Evolutionary conservation across 352 stramenopile genomes (phyloP), one percentile per base, ranked within the genome.

Genomic region (Phytophthora constricta): DNA sequence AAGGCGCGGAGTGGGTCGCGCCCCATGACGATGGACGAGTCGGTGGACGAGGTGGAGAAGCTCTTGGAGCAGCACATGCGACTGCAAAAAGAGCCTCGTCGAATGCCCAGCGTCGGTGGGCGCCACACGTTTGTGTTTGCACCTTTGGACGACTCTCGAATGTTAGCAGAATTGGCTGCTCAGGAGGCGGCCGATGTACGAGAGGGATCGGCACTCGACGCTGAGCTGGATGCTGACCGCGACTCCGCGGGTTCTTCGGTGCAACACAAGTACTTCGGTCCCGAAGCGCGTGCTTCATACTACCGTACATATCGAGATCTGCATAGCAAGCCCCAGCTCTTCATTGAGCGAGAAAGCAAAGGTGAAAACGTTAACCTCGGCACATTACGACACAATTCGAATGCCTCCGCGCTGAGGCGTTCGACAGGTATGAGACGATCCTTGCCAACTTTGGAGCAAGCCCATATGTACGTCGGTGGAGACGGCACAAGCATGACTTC

Each of bases 241-340:
- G 61, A 74, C 17, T 25, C 37, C 2, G 51, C 16, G 9, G 47
- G 56, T 0, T 43, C 50, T 4, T 56, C 17, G 2, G 48, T 56
- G 1, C 41, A 39, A 1, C 53, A 66, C 26, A 90, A 87, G 43
- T 90, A 90, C 49, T 90, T 90, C 65, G 81, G 79, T 0, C 37
- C 55, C 0, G 68, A 51, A 1, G 81, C 81, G 1, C 78, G 82
- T 8, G 46, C 47, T 7, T 70, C 71, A 3, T 90, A 87, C 74
- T 90, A 90, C 55, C 81, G 76, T 26, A 77, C 70, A 43, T 90
- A 88, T 50, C 62, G 74, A 9, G 77, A 86, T 13, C 71, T 88
- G 2, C 82, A 90, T 46, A 69, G 64, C 33, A 90, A 88, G 56
- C 70, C 79, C 0, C 82, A 90, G 2, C 65, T 90, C 25, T 90